phyloP scores from a whole-genome alignment of 2,329 filamentous ascomycete species.

The Chaetomium olivaceum region DNA sequence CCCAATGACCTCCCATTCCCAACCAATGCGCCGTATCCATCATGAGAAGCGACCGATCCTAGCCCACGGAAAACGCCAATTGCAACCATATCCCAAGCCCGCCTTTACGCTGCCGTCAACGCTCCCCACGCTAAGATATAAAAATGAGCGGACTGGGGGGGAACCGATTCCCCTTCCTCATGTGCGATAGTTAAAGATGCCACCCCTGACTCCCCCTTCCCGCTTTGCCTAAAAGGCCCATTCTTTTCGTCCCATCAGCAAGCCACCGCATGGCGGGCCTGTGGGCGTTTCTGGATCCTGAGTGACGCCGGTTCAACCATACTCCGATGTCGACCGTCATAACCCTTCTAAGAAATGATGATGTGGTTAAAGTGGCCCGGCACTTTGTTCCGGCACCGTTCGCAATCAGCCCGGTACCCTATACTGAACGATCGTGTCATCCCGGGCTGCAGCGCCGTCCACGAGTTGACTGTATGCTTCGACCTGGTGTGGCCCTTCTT shows the following conservation, averaged over 20 bases:
- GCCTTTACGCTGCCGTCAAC: neutral
- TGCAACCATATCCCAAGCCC: neutral
- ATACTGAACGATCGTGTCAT: constrained; percentile 75
- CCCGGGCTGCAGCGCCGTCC: constrained; percentile 59
- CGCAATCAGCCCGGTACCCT: constrained; percentile 75
- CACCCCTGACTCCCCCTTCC: neutral
- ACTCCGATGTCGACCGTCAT: constrained; percentile 11
- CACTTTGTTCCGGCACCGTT: constrained; percentile 73
- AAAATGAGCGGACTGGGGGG: neutral
- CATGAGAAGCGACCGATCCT: neutral
- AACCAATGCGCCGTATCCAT: neutral
- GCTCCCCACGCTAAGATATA: neutral
- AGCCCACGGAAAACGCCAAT: neutral
- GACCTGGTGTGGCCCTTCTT: constrained; percentile 59
- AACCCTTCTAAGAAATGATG: constrained; percentile 57
- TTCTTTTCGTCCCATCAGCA: neutral
- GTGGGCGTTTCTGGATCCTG: constrained; percentile 11
- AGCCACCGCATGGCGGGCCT: neutral
- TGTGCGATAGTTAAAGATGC: neutral
- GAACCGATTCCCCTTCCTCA: neutral
- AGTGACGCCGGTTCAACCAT: constrained; percentile 13
- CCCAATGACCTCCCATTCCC: constrained; percentile 13
- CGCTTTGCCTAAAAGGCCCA: neutral
- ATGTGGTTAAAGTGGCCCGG: constrained; percentile 83
- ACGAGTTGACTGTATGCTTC: constrained; percentile 60